phyloP scores from a whole-genome alignment of 305 asterid genomes.

The Fraxinus nigra region DNA sequence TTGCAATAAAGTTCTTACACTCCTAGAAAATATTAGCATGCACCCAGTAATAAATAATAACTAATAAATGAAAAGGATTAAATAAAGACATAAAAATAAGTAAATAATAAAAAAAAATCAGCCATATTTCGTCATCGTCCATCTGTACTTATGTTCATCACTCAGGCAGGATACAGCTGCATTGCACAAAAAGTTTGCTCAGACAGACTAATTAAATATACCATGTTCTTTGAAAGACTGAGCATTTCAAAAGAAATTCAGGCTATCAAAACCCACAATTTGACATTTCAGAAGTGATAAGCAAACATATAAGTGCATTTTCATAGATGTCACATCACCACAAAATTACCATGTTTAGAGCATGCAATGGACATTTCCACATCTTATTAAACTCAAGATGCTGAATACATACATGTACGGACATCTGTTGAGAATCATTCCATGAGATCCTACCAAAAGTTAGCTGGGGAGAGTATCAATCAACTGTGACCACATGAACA shows the following conservation, averaged over 20 bases:
- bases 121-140: neutral
- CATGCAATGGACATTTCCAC: neutral
- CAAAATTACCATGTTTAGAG: neutral
- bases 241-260: neutral
- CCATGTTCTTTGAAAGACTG: neutral
- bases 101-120: neutral
- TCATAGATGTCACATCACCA: neutral
- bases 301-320: neutral
- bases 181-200: neutral
- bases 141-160: neutral
- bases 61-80: neutral
- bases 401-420: neutral
- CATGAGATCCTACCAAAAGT: neutral
- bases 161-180: neutral
- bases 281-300: neutral
- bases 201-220: neutral
- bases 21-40: neutral
- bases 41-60: neutral
- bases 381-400: neutral
- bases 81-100: neutral
- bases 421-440: neutral
- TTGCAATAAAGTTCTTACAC: neutral
- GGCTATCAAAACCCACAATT: neutral
- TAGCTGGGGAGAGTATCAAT: neutral
- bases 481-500: neutral